These are phyloP conservation scores for Sequoiadendron giganteum DNA, from an alignment of 75 land plant genomes.

Conservation along the genomic window DNA sequence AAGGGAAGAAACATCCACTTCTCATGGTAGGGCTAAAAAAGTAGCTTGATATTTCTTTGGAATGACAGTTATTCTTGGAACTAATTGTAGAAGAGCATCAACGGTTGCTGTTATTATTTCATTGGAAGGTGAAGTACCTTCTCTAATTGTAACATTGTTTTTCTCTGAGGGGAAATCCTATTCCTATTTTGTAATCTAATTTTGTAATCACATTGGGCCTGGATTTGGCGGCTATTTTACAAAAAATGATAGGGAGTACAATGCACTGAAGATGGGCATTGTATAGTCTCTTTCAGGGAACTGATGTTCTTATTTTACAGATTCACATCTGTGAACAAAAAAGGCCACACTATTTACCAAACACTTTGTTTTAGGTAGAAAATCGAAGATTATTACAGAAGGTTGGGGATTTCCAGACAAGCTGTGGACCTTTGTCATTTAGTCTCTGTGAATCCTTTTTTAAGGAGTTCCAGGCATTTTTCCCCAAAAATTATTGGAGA, in stretches of 20 bases:
- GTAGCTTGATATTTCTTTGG: conserved; percentile 43
- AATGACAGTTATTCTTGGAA: background rate
- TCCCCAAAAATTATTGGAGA: background rate
- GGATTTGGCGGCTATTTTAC: background rate
- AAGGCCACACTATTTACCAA: background rate
- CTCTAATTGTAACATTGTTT: conserved; percentile 8
- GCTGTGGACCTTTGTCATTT: background rate
- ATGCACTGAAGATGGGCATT: background rate
- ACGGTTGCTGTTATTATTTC: background rate
- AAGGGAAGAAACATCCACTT: conserved; percentile 58
- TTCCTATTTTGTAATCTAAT: background rate
- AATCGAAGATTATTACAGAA: background rate
- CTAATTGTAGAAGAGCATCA: background rate
- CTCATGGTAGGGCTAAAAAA: conserved; percentile 87
- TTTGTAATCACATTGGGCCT: background rate
- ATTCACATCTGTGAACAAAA: background rate
- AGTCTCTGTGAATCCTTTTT: background rate
- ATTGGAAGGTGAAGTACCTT: background rate
- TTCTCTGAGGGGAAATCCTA: background rate
- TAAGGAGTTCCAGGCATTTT: background rate
- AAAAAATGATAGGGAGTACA: background rate
- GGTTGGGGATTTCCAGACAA: background rate
- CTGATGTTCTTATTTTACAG: background rate
- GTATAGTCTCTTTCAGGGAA: background rate
- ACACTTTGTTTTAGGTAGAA: background rate